Base-by-base conservation (phyloP, 2,329 filamentous ascomycete species). In the Penicillium frequentans region DNA sequence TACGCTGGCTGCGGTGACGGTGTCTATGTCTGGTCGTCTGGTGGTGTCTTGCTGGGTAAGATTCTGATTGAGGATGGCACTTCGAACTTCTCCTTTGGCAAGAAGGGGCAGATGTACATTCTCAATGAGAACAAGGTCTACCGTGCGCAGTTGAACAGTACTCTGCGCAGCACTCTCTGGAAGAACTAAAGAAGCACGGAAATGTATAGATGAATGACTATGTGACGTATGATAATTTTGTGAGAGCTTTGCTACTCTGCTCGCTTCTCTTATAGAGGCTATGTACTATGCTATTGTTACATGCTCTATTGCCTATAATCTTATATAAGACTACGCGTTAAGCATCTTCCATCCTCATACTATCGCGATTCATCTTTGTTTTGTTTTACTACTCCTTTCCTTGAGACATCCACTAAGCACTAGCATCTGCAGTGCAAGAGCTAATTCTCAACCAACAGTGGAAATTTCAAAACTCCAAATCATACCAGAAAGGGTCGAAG, bases 1-100 rank as follows among this genome's bases (percentile, higher is more conserved):
- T 86, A 83, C 69, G 76, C 78, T 26, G 82, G 80, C 0, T 83
- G 81, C 57, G 81, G 80, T 0, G 82, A 85, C 64, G 83, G 83
- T 0, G 71, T 85, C 21, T 77, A 84, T 56, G 76, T 85, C 9
- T 86, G 82, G 81, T 78, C 75, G 55, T 67, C 76, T 0, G 75
- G 75, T 0, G 83, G 82, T 1, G 75, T 66, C 3, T 63, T 83
- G 19, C 78, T 89, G 62, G 75, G 80, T 3, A 87, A 86, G 71
- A 83, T 88, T 42, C 81, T 81, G 60, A 69, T 84, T 0, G 79
- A 80, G 0, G 74, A 75, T 35, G 75, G 72, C 0, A 73, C 72
- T 3, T 78, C 80, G 3, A 83, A 82, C 63, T 83, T 83, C 64
- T 77, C 79, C 53, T 82, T 83, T 61, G 79, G 73, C 64, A 57